Percentiles rank a stretch among this genome's conserved stretches.
phyloP scores from a whole-genome alignment of 768 basidiomycete species.

The Xanthoconium purpureum region DNA sequence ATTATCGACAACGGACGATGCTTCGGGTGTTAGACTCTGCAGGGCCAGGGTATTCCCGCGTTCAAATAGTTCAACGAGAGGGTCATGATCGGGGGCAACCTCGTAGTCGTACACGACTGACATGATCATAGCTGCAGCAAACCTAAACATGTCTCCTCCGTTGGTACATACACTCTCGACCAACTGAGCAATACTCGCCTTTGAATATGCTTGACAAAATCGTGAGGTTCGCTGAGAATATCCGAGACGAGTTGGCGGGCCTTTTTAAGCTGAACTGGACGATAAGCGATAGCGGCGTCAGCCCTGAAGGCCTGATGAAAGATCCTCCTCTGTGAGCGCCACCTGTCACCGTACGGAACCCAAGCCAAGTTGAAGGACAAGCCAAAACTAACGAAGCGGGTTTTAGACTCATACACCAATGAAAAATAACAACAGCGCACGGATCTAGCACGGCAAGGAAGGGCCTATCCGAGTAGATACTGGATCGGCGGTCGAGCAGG shows the following conservation, averaged over 20 bases:
- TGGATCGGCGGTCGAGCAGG: constrained; percentile 27
- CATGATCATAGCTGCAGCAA: constrained; percentile 37
- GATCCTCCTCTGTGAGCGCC: constrained; percentile 22
- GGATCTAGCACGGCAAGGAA: constrained; percentile 11
- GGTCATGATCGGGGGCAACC: constrained; percentile 35
- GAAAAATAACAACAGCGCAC: constrained; percentile 2
- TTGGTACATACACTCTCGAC: neutral
- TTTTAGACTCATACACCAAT: neutral
- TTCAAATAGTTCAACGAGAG: constrained; percentile 38
- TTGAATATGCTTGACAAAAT: constrained; percentile 5
- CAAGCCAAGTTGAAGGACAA: constrained; percentile 20
- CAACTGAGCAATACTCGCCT: neutral
- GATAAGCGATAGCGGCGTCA: constrained; percentile 11
- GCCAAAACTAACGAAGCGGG: constrained; percentile 11
- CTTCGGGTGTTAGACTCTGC: constrained; percentile 14
- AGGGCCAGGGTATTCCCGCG: constrained; percentile 24
- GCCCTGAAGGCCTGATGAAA: constrained; percentile 25
- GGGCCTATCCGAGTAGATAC: constrained; percentile 30
- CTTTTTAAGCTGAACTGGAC: constrained; percentile 20
- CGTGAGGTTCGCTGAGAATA: constrained; percentile 9
- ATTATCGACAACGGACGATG: neutral
- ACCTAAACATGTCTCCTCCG: constrained; percentile 14
- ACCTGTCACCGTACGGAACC: constrained; percentile 20
- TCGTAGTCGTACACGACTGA: constrained; percentile 40
- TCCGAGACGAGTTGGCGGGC: constrained; percentile 18